phyloP scores from a whole-genome alignment of 148 eudicot genomes.

The Rhododendron mucronatum region DNA sequence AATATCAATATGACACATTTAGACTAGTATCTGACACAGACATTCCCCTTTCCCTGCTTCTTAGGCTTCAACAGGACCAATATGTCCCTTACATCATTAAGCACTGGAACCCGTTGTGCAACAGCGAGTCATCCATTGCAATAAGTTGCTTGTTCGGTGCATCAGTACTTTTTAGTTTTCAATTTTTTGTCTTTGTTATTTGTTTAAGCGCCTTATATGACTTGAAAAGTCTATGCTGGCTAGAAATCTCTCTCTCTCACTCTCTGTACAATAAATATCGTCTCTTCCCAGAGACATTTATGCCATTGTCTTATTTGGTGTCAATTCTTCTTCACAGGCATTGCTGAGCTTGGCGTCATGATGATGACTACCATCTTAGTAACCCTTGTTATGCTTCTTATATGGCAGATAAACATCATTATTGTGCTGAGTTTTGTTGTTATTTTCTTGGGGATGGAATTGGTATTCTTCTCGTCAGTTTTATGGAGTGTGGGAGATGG shows the following conservation, averaged over 20 bases:
- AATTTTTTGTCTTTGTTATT: not conserved
- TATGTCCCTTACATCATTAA: not conserved
- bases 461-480: constrained; percentile 87
- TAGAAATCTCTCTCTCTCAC: not conserved
- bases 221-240: not conserved
- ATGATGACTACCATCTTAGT: constrained; percentile 92
- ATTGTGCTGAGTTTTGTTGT: constrained; percentile 62
- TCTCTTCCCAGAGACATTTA: not conserved
- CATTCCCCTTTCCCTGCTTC: not conserved
- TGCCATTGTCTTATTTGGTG: constrained; percentile 17
- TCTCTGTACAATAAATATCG: not conserved
- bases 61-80: not conserved
- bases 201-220: not conserved
- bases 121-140: not conserved
- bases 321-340: constrained; percentile 51
- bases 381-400: constrained; percentile 93
- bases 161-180: not conserved
- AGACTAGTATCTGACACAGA: not conserved
- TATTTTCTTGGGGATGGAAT: constrained; percentile 81
- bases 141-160: not conserved
- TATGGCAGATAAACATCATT: constrained; percentile 91
- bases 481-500: constrained; percentile 81
- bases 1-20: not conserved
- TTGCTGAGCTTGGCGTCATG: constrained; percentile 97
- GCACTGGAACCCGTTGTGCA: not conserved